Percentiles rank a stretch among this genome's conserved stretches.
These are phyloP conservation scores for Trichoderma asperelloides DNA, from an alignment of 495 filamentous ascomycete species.

Conservation along the genomic window DNA sequence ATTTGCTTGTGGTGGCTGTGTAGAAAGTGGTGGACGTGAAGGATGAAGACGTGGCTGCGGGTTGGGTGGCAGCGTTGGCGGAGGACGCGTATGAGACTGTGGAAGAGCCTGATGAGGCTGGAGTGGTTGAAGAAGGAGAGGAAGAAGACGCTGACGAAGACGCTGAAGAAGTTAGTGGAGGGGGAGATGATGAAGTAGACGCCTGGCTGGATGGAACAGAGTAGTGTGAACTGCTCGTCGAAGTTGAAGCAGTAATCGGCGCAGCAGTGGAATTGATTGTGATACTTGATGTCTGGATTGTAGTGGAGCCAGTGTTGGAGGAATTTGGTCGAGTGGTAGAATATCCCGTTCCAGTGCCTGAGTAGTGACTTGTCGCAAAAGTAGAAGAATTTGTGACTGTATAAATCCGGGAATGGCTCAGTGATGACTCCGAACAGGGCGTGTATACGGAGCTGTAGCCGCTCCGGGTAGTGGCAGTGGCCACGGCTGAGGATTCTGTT, in stretches of 20 bases:
- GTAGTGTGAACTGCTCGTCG: not conserved
- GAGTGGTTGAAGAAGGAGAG: slow-evolving; percentile 11
- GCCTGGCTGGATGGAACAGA: not conserved
- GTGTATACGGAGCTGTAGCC: no score
- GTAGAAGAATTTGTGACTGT: not conserved
- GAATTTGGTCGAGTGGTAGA: not conserved
- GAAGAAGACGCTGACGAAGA: not conserved
- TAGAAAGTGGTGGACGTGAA: slow-evolving; percentile 9
- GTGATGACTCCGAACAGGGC: not conserved
- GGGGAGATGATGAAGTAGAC: not conserved
- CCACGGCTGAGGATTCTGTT: not conserved
- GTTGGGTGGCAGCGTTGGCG: not conserved
- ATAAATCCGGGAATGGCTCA: not conserved
- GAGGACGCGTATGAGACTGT: not conserved
- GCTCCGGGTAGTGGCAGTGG: not conserved
- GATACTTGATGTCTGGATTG: not conserved
- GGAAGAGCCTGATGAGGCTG: slow-evolving; percentile 14
- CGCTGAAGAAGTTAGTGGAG: not conserved
- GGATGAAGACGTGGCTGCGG: not conserved
- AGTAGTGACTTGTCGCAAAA: not conserved
- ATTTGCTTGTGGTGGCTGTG: slow-evolving; percentile 8
- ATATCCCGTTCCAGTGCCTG: not conserved
- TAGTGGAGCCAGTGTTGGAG: not conserved
- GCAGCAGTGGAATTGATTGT: not conserved
- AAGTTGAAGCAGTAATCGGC: not conserved